Conservation (phyloP, 495 filamentous ascomycete species). For the Penicillium cinerascens region DNA sequence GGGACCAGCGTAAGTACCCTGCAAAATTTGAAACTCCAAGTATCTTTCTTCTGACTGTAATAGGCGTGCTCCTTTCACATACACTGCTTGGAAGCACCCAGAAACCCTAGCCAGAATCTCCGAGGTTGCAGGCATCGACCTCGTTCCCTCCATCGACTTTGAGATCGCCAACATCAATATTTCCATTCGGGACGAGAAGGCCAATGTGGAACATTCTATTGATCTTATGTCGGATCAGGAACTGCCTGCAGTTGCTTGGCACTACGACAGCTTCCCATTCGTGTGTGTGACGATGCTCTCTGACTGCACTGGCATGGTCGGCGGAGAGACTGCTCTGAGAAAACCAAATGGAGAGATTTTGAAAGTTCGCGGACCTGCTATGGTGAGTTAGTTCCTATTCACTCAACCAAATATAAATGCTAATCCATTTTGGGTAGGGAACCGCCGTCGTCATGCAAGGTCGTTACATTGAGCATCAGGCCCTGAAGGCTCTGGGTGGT, state of each 20-base stretch:
- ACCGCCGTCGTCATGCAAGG: constrained; percentile 67
- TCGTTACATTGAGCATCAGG: constrained; percentile 69
- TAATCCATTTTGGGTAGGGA: constrained; percentile 49
- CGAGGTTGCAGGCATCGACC: constrained; percentile 64
- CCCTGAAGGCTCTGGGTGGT: constrained; percentile 56
- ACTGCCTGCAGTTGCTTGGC: constrained; percentile 63
- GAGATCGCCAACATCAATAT: constrained; percentile 74
- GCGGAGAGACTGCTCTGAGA: constrained; percentile 66
- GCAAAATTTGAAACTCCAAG: background rate
- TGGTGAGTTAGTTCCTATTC: constrained; percentile 40
- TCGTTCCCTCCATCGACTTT: constrained; percentile 63
- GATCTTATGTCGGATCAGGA: constrained; percentile 13
- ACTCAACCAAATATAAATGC: background rate
- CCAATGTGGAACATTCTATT: constrained; percentile 35
- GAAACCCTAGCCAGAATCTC: constrained; percentile 61
- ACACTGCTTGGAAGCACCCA: constrained; percentile 65
- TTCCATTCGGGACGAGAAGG: constrained; percentile 50
- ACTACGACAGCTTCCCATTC: constrained; percentile 71
- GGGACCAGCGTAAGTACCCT: constrained; percentile 54
- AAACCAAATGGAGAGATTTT: constrained; percentile 57
- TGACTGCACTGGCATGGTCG: constrained; percentile 65
- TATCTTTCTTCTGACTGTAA: too few relatives aligned
- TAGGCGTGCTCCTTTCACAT: constrained; percentile 61
- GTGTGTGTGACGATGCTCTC: constrained; percentile 77
- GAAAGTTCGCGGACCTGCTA: constrained; percentile 65